phyloP scores from a whole-genome alignment of 495 filamentous ascomycete genomes.

The Xylaria venustula region DNA sequence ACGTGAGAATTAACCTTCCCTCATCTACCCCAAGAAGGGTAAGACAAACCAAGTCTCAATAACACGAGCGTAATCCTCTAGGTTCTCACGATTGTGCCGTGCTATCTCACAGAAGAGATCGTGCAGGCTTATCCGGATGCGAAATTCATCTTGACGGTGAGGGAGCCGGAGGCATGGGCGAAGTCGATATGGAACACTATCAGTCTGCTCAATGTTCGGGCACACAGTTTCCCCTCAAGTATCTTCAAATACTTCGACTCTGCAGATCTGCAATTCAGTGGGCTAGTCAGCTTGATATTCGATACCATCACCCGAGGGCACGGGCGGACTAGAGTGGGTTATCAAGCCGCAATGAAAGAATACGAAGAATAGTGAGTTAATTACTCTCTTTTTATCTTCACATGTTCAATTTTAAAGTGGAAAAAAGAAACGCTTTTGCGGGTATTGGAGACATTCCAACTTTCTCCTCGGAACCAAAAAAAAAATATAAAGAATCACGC shows the following conservation, averaged over 20 bases:
- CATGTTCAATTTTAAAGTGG: too few relatives aligned
- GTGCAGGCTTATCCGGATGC: constrained; percentile 38
- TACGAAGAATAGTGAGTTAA: background rate
- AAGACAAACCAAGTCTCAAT: background rate
- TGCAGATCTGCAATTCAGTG: constrained; percentile 2
- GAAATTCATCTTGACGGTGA: constrained; percentile 33
- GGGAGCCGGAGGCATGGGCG: constrained; percentile 33
- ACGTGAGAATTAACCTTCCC: constrained; percentile 11
- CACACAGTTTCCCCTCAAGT: constrained; percentile 1
- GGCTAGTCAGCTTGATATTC: background rate
- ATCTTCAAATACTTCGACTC: background rate
- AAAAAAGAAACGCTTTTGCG: too few relatives aligned
- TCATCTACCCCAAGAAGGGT: background rate
- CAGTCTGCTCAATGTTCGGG: background rate
- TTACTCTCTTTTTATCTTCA: too few relatives aligned
- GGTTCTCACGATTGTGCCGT: constrained; percentile 31
- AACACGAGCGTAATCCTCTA: constrained; percentile 8
- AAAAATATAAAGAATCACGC: background rate
- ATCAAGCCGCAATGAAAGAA: background rate
- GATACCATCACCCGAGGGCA: constrained; percentile 1
- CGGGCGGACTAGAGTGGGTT: background rate
- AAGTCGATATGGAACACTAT: constrained; percentile 15
- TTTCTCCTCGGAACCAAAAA: constrained; percentile 9
- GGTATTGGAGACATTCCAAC: background rate
- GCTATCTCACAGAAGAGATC: constrained; percentile 31